Base-by-base conservation (phyloP, 495 filamentous ascomycete genomes). In the Penicillium chermesinum region DNA sequence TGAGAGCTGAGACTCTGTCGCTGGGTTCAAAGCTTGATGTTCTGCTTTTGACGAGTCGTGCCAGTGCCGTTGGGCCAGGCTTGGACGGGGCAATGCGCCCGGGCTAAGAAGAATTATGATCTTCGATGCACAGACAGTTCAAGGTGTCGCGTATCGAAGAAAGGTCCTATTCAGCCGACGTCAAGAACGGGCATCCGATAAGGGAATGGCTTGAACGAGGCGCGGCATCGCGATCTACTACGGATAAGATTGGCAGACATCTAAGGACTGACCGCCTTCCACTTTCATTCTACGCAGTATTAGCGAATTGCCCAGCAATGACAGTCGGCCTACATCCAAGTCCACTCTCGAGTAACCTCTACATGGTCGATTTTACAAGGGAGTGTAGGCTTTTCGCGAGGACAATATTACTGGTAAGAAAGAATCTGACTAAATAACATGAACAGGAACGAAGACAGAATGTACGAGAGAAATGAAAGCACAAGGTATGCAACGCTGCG, bases 401-500 rank as follows among this genome's bases (percentile, higher is more conserved):
- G 33, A 43, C 7, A 10, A 43, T 43, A 43, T 12, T 12, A 41
- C 16, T 22, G 15, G 41, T 42, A 42, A 33, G 16, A 13, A 21
- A 36, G 20, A 46, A 19, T 15, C 53, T 53, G 27, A 40, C 51
- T 46, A 37, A 49, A 45, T 25, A 19, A 46, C 22, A 36, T 20
- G 21, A 20, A 46, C 44, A 38, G 21, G 37, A 38, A 25, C 17
- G 22, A 19, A 38, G 34, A 37, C 33, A 17, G 14, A 37, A 37
- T n/a, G 15, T 37, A 37, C n/a, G 9, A 14, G n/a, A 33, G 44
- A 54, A 54, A 57, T 63, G 18, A 48, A 45, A 51, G 58, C 57
- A 50, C 53, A 46, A 34, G 41, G 34, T 7, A 63, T 63, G 54
- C 58, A 50, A 61, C 46, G 52, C 41, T 54, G 54, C 53, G 48